These are phyloP conservation scores for Mallotus nudiflorus DNA, from an alignment of 345 rosid genomes.

Conservation along the genomic window DNA sequence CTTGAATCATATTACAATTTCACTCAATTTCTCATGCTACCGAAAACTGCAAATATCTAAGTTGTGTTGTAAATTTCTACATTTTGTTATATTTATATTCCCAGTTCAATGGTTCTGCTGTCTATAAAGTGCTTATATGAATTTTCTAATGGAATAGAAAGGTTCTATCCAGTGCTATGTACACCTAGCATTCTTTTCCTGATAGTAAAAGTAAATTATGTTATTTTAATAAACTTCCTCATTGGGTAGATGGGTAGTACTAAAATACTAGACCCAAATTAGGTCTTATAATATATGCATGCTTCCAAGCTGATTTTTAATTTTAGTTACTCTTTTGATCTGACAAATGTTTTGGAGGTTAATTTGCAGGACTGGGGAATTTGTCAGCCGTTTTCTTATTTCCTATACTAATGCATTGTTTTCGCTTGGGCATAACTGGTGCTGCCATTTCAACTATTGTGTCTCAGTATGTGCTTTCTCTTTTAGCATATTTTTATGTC, in stretches of 20 bases:
- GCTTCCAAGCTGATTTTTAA: background rate
- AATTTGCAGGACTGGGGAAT: slow-evolving; percentile 41
- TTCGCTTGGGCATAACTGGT: slow-evolving; percentile 35
- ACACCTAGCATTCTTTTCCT: background rate
- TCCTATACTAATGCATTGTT: slow-evolving; percentile 35
- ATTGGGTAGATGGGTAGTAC: too few species aligned
- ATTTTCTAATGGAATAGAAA: background rate
- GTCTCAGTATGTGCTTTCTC: slow-evolving; percentile 35
- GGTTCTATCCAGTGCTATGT: background rate
- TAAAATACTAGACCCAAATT: background rate
- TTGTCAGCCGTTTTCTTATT: slow-evolving; percentile 34
- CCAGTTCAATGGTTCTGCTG: background rate
- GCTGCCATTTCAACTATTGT: slow-evolving; percentile 43
- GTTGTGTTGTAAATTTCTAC: background rate
- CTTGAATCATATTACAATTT: background rate
- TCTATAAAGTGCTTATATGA: background rate
- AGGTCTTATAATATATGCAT: too few species aligned
- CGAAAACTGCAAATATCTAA: background rate
- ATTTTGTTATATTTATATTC: background rate
- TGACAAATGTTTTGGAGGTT: background rate
- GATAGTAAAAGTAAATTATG: background rate
- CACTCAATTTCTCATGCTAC: background rate
- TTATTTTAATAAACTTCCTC: background rate
- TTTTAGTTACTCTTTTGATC: background rate
- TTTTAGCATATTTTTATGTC: background rate